Evolutionary conservation across 331 rosid species (phyloP), one percentile per base, ranked within the genome.

Genomic region (Acacia pycnantha): DNA sequence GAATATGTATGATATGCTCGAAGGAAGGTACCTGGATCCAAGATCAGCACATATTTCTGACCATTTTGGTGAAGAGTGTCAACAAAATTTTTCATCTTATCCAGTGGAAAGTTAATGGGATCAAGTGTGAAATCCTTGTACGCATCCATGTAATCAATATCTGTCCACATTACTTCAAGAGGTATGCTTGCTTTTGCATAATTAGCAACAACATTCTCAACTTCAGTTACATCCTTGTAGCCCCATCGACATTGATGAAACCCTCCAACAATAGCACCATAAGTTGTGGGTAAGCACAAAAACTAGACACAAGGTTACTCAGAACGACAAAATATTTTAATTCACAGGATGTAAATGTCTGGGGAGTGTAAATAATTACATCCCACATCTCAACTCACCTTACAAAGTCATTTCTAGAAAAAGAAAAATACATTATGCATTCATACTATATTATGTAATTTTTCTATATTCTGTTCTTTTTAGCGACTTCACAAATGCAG

Each of bases 161-260:
- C 97, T 11, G 95, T 90, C 97, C 97, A 93, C 85, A 91, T 89
- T 48, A 88, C 97, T 93, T 95, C 97, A 11, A 95, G 98, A 65
- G 97, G 98, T 75, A 95, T 93, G 3, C 27, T 12, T 6, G 92
- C 92, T 76, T 91, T 90, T 58, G 92, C 85, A 79, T 95, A 93
- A 76, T 92, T 91, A 67, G 90, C 84, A 56, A 90, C 94, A 79
- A 94, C 95, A 7, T 75, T 87, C 81, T 93, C 82, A 48, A 95
- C 0, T 33, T 91, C 97, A 6, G 80, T 79, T 73, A 93, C 91
- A 82, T 91, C 79, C 86, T 91, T 87, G 90, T 94, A 93, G 78
- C 97, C 97, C 0, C 6, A 93, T 65, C 94, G 85, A 83, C 98
- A 91, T 43, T 93, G 97, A 70, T 94, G 98, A 83, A 94, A 93